Evolutionary conservation across 2,329 filamentous ascomycete genomes (phyloP), one percentile per base, ranked within the genome.

Genomic region (Ascochyta viciae-villosae): DNA sequence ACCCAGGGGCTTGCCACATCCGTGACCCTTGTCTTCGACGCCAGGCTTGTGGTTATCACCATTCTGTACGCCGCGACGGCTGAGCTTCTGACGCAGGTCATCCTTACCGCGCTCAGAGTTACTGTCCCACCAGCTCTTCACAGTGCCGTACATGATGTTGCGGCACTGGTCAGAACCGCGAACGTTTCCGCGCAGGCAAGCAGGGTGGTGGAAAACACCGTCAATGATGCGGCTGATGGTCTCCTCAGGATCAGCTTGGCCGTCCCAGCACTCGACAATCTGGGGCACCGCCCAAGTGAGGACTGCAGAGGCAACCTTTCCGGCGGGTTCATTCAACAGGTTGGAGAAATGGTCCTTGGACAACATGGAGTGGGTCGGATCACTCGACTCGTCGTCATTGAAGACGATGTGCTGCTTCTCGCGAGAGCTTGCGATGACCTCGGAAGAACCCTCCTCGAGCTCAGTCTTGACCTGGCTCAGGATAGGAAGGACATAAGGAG

Each of bases 301-400:
- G 43, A 93, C 87, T 67, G 88, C 85, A 61, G 89, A 90, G 24
- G 93, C 92, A 57, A 92, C 86, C 68, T 89, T 89, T 52, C 93
- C 93, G 41, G 92, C 93, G 39, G 92, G 85, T 73, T 96, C 92
- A 73, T 97, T 97, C 57, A 97, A 83, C 29, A 89, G 82, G 71
- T 96, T 96, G 61, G 89, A 90, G 76, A 97, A 97, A 77, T 97
- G 93, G 69, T 97, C 93, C 80, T 97, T 97, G 56, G 92, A 92
- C 48, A 97, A 81, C 93, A 96, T 96, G 19, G 91, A 96, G 79
- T 97, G 93, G 1, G 93, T 97, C 0, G 93, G 94, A 70, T 97
- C 89, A 19, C 86, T 87, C 60, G 81, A 89, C 47, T 84, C 60
- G 70, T 96, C 89, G 63, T 97, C 88, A 40, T 90, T 78, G 76